Base-by-base conservation (phyloP, 1,284 basidiomycete species). In the Cryptococcus wingfieldii region DNA sequence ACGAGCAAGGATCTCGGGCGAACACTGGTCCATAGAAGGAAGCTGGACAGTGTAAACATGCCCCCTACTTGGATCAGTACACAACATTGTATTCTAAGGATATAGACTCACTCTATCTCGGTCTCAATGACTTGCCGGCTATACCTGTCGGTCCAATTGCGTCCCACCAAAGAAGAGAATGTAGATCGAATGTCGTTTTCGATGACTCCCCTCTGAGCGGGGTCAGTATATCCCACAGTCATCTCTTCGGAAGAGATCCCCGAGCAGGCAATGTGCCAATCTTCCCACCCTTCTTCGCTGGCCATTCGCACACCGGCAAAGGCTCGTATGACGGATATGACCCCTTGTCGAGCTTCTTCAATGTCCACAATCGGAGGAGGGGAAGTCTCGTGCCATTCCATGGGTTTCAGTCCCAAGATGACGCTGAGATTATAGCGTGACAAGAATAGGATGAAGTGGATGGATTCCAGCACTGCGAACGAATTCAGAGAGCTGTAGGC, bases 361-460 rank as follows among this genome's bases (percentile, higher is more conserved):
- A 66, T 63, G 12, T 58, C n/a, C 13, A 72, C 57, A 0, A 62
- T 49, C 4, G 74, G 72, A 2, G 60, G 51, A 0, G 74, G 74
- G 12, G 65, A 46, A 25, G 51, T 64, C 13, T 70, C 65, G 14
- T 67, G 55, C 74, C 74, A 76, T 39, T 27, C 41, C 6, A 76
- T 55, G 0, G 63, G 57, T 1, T 50, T 38, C 7, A 52, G 38
- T 6, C 54, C 60, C 18, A 74, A 54, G 0, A 74, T 55, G 4
- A 42, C 27, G 54, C 65, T 68, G 12, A 76, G 64, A 46, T 76
- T 72, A 52, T 70, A 64, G 19, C 74, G 66, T 9, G 68, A 58
- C 0, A 61, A 55, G 60, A 76, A 76, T 27, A 72, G 61, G 38
- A 73, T 63, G 55, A 70, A 76, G 54, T 76, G 74, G 0, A 72